Evolutionary conservation across 139 green algal genomes (phyloP), one percentile per base, ranked within the genome.

Genomic region (Parachlorella kessleri): DNA sequence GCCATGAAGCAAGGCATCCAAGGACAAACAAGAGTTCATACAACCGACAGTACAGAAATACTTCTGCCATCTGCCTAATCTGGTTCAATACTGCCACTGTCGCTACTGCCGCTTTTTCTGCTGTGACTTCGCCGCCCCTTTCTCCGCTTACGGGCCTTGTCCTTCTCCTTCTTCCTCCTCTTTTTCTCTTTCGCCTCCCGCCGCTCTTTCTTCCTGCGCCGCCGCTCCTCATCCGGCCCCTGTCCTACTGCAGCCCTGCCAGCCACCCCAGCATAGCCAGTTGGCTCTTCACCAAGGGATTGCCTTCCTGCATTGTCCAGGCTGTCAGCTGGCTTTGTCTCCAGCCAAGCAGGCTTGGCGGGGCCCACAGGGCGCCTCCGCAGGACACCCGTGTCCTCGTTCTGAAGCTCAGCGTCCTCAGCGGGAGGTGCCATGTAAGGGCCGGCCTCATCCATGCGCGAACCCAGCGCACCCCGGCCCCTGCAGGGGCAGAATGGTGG

Each of bases 271-370:
- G n/a, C n/a, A n/a, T n/a, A n/a, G n/a, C n/a, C n/a, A n/a, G n/a
- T n/a, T n/a, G n/a, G n/a, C n/a, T n/a, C n/a, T n/a, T n/a, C n/a
- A n/a, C n/a, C n/a, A n/a, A n/a, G n/a, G n/a, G n/a, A n/a, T n/a
- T n/a, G n/a, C n/a, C n/a, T n/a, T n/a, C n/a, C n/a, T n/a, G n/a
- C n/a, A n/a, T n/a, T n/a, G n/a, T n/a, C n/a, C n/a, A n/a, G n/a
- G n/a, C n/a, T n/a, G n/a, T n/a, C n/a, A 36, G 39, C 48, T 1
- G 54, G 26, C 35, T 73, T 28, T 9, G 40, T 67, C 32, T 42
- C 36, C 74, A 87, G 66, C 85, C 81, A 87, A 1, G 70, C 26
- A 1, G 81, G 78, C 7, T 67, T 59, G 4, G 55, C 81, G 28
- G 81, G 81, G 10, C 85, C 85, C n/a, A 66, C 67, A 24, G 26